Evolutionary conservation across 2,329 filamentous ascomycete genomes (phyloP).

Genomic region (Chaetothyriales sp.): DNA sequence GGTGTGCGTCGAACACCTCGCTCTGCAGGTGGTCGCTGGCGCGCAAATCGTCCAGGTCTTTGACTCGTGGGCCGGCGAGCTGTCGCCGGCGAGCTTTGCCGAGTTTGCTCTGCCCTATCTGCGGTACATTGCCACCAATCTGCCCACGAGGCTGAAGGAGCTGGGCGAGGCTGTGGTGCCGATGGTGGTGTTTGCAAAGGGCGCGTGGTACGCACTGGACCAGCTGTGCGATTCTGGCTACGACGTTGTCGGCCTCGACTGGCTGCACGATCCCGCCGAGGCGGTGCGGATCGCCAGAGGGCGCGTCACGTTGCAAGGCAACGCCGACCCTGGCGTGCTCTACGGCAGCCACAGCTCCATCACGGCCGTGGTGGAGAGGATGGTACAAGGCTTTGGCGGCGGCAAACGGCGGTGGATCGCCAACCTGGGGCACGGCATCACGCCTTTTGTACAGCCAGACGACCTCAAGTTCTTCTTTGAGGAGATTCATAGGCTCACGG

Average conservation of each 20-base stretch:
- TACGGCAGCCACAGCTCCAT: slow-evolving; percentile 77
- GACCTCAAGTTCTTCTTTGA: slow-evolving; percentile 87
- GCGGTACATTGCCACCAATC: slow-evolving; percentile 63
- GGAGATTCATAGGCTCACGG: slow-evolving; percentile 61
- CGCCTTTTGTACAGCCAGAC: slow-evolving; percentile 85
- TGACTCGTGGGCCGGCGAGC: slow-evolving; percentile 93
- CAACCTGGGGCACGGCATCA: slow-evolving; percentile 95
- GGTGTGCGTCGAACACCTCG: slow-evolving; percentile 87
- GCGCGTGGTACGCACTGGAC: slow-evolving; percentile 88
- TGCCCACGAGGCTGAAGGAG: slow-evolving; percentile 61
- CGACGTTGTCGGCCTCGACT: slow-evolving; percentile 87
- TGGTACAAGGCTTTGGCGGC: slow-evolving; percentile 73
- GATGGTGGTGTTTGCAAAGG: slow-evolving; percentile 97
- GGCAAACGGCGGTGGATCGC: slow-evolving; percentile 91
- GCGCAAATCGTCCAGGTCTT: slow-evolving; percentile 96
- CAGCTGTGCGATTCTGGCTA: slow-evolving; percentile 79
- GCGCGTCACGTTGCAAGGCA: slow-evolving; percentile 77
- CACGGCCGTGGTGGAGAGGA: slow-evolving; percentile 65
- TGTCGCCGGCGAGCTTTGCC: slow-evolving; percentile 71
- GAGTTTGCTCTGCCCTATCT: slow-evolving; percentile 79
- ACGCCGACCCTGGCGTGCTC: slow-evolving; percentile 84
- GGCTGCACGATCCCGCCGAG: slow-evolving; percentile 78
- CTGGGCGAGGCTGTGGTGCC: slow-evolving; percentile 69
- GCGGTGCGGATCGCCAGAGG: slow-evolving; percentile 68
- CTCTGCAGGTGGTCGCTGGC: slow-evolving; percentile 80